These are phyloP conservation scores for Hura crepitans DNA, from an alignment of 441 rosid genomes.

Conservation along the genomic window DNA sequence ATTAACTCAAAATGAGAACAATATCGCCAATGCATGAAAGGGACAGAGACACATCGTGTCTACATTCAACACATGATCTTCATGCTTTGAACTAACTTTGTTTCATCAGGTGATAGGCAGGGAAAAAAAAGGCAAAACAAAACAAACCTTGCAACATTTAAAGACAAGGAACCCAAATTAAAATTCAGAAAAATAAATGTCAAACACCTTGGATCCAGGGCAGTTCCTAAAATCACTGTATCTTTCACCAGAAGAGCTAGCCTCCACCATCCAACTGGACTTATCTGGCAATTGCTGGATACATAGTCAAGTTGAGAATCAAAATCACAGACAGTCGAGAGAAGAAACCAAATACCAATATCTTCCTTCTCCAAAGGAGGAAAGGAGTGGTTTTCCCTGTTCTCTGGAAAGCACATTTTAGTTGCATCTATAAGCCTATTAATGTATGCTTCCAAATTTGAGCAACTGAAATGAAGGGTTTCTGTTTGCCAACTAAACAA, in stretches of 20 bases:
- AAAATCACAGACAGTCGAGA: slow-evolving; percentile 41
- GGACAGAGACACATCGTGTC: not conserved
- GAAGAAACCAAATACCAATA: slow-evolving; percentile 68
- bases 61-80: not conserved
- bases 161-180: not conserved
- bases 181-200: slow-evolving; percentile 10
- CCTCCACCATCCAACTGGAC: slow-evolving; percentile 54
- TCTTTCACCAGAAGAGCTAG: slow-evolving; percentile 63
- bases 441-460: slow-evolving; percentile 38
- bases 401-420: slow-evolving; percentile 39
- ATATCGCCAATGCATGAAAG: not conserved
- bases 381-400: slow-evolving; percentile 30
- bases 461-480: slow-evolving; percentile 29
- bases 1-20: not conserved
- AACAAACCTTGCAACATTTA: slow-evolving; percentile 1
- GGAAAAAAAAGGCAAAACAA: not conserved
- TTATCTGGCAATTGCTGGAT: slow-evolving; percentile 32
- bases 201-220: slow-evolving; percentile 61
- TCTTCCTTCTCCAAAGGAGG: slow-evolving; percentile 50
- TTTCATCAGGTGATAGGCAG: not conserved
- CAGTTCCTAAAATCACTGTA: slow-evolving; percentile 52
- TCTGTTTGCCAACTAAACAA: slow-evolving; percentile 47
- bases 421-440: slow-evolving; percentile 51
- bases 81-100: not conserved
- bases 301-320: slow-evolving; percentile 30